Percentiles rank a stretch among this genome's conserved stretches.
phyloP scores from a whole-genome alignment of 805 yeast species.

The Kluyveromyces lactis region DNA sequence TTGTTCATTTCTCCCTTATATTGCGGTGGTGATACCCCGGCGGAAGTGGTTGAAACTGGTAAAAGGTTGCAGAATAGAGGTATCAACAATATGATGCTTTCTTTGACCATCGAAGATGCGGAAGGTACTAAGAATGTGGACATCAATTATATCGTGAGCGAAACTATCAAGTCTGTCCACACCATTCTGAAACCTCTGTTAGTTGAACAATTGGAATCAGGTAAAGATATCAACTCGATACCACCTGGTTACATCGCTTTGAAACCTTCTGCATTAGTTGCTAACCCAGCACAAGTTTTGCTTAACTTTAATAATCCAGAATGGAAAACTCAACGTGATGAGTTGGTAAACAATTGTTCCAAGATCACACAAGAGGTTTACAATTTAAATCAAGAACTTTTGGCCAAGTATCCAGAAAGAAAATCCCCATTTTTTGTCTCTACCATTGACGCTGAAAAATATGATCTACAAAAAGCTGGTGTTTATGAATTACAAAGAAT shows the following conservation, averaged over 20 bases:
- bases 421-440: constrained; percentile 64
- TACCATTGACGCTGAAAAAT: constrained; percentile 88
- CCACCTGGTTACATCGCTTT: constrained; percentile 91
- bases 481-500: constrained; percentile 85
- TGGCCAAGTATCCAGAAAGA: constrained; percentile 51
- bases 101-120: constrained; percentile 87
- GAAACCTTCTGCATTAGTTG: constrained; percentile 85
- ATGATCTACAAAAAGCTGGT: constrained; percentile 71
- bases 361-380: constrained; percentile 50
- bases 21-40: constrained; percentile 80
- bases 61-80: constrained; percentile 59
- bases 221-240: constrained; percentile 49
- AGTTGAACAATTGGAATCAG: constrained; percentile 40
- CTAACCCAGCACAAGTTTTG: constrained; percentile 67
- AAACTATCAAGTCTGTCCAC: constrained; percentile 58
- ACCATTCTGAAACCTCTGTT: constrained; percentile 67
- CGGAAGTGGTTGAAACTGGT: constrained; percentile 67
- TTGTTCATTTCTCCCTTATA: constrained; percentile 71
- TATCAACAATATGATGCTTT: constrained; percentile 90
- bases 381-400: constrained; percentile 43
- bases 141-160: constrained; percentile 49
- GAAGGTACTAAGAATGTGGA: constrained; percentile 61
- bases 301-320: constrained; percentile 49
- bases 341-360: constrained; percentile 58
- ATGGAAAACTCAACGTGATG: constrained; percentile 44